Evolutionary conservation across 1,139 yeast species (phyloP), one percentile per base, ranked within the genome.

Genomic region (Yamadazyma dushanensis): DNA sequence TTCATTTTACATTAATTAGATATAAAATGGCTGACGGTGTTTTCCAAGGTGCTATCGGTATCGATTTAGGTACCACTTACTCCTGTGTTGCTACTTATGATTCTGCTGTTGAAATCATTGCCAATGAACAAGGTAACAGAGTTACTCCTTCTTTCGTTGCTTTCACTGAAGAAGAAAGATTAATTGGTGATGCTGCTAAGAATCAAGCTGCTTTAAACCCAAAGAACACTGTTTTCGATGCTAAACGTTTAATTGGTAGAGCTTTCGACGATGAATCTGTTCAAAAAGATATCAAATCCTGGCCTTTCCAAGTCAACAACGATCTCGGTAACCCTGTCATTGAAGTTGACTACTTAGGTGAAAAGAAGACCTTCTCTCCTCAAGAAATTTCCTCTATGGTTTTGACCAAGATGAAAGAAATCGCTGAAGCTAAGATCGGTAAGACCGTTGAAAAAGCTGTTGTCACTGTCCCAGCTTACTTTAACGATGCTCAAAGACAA

Each of bases 161-260:
- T 52, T 89, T 89, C 87, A 87, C 95, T 59, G 86, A 86, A 64
- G 88, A 86, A 74, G 97, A 88, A 79, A 86, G 97, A 81, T 81
- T 90, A 66, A 88, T 90, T 63, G 97, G 97, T 78, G 97, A 90
- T 76, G 96, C 96, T 61, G 97, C 97, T 66, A 89, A 89, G 87
- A 89, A 89, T 75, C 97, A 89, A 77, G 96, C 96, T 65, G 96
- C 96, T 66, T 76, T 88, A 73, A 88, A 89, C 89, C 96, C 96
- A 72, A 74, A 68, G 61, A 88, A 89, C 85, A 89, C 97, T 57
- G 95, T 89, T 60, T 89, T 89, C 73, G 97, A 89, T 64, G 96
- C 96, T 61, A 89, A 89, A 83, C 92, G 97, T 78, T 82, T 89
- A 49, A 70, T 70, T 47, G 76, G 76, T 53, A 62, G 76, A 54